Evolutionary conservation across 1,284 basidiomycete genomes (phyloP).

Genomic region (Anthracocystis panici-leucophaei): DNA sequence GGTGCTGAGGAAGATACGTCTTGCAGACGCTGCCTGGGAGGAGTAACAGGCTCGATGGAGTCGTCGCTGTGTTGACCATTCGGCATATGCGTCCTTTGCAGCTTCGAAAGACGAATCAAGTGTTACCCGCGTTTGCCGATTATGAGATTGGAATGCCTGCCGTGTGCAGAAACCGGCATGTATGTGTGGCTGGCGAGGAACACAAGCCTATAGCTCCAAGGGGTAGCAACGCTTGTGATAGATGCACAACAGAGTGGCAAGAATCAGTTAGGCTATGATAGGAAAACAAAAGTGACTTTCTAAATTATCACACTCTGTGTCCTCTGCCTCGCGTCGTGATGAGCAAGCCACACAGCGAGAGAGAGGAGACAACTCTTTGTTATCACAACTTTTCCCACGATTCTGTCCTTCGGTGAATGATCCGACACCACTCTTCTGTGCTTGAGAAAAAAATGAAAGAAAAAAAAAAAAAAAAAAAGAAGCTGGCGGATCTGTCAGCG

Average conservation of each 20-base stretch:
- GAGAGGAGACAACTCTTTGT: too few relatives aligned
- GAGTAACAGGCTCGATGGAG: conserved; percentile 44
- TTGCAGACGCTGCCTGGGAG: conserved; percentile 17
- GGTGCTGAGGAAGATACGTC: conserved; percentile 16
- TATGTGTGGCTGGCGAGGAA: background rate
- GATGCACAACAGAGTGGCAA: background rate
- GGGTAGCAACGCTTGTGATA: background rate
- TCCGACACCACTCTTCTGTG: conserved; percentile 1
- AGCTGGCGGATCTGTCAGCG: conserved; percentile 18
- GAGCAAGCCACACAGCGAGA: background rate
- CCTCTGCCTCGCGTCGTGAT: background rate
- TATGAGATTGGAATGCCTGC: too few relatives aligned
- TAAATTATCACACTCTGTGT: background rate
- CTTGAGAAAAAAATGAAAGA: too few relatives aligned
- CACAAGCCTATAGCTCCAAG: background rate
- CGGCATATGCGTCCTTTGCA: conserved; percentile 21
- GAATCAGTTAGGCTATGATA: background rate
- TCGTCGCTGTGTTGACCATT: conserved; percentile 39
- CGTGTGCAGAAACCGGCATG: too few relatives aligned
- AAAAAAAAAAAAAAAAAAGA: too few relatives aligned
- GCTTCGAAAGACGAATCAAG: background rate
- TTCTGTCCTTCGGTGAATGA: conserved; percentile 10
- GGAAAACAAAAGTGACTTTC: background rate
- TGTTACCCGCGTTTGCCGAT: background rate
- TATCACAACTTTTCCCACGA: background rate